These are phyloP conservation scores for Parmales sp. DNA, from an alignment of 108 stramenopile genomes.

Conservation along the genomic window DNA sequence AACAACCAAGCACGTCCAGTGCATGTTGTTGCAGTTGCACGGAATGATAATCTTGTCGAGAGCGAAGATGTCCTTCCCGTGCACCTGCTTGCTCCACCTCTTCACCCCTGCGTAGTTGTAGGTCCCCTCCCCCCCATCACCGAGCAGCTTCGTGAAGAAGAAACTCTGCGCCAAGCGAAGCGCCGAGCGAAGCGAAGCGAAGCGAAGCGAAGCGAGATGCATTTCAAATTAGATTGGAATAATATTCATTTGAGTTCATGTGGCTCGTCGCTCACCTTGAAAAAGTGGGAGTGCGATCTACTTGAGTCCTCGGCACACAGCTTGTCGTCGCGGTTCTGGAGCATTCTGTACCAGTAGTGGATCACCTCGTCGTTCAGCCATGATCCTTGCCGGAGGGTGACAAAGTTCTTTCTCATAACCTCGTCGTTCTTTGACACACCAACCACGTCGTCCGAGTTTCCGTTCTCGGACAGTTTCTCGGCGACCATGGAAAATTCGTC, in stretches of 20 bases:
- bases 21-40: conserved; percentile 69
- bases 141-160: conserved; percentile 83
- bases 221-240: not conserved
- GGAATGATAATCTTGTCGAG: conserved; percentile 85
- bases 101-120: conserved; percentile 86
- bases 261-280: no score
- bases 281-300: conserved; percentile 70
- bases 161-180: conserved; percentile 26
- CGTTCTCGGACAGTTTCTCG: conserved; percentile 41
- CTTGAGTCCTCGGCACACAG: conserved; percentile 44
- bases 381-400: conserved; percentile 48
- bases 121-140: conserved; percentile 53
- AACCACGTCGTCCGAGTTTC: conserved; percentile 37
- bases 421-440: conserved; percentile 54
- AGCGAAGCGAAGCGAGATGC: no score
- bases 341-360: conserved; percentile 78
- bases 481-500: conserved; percentile 48
- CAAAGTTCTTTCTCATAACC: conserved; percentile 53
- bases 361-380: conserved; percentile 98
- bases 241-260: no score
- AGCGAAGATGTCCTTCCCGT: conserved; percentile 78
- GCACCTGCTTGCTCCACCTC: conserved; percentile 81
- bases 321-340: conserved; percentile 65
- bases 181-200: not conserved
- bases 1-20: conserved; percentile 86